Evolutionary conservation across 2,329 filamentous ascomycete genomes (phyloP).

Genomic region (Chaetomiaceae sp.): DNA sequence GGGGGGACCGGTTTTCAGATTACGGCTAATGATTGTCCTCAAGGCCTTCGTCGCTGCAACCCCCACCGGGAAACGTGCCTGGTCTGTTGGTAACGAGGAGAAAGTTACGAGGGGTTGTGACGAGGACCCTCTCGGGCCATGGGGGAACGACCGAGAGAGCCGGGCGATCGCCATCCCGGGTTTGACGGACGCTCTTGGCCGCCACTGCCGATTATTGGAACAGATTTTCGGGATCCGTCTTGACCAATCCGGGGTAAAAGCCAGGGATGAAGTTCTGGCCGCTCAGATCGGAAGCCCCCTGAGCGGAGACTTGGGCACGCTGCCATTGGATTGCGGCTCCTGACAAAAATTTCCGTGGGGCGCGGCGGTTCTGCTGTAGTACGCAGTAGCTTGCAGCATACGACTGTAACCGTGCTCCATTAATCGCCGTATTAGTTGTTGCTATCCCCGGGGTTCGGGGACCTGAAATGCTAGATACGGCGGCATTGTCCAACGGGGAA

Average conservation of each 20-base stretch:
- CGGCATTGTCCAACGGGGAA: conserved; percentile 1
- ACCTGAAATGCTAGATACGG: conserved; percentile 3
- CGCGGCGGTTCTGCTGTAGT: no score
- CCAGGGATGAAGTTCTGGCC: conserved; percentile 2
- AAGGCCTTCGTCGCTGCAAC: no score
- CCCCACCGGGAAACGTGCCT: conserved; percentile 8
- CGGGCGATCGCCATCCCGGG: conserved; percentile 9
- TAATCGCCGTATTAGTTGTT: conserved; percentile 3
- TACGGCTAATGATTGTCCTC: no score
- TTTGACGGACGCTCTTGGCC: not conserved
- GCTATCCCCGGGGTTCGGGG: not conserved
- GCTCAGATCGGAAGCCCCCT: not conserved
- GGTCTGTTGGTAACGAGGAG: conserved; percentile 1
- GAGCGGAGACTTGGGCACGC: not conserved
- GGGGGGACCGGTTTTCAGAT: no score
- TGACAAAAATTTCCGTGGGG: not conserved
- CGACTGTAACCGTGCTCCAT: conserved; percentile 3
- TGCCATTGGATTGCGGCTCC: conserved; percentile 12
- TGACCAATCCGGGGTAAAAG: conserved; percentile 12
- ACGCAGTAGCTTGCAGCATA: not conserved
- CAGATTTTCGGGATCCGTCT: conserved; percentile 1
- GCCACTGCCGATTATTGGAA: conserved; percentile 8
- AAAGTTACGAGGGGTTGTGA: no score
- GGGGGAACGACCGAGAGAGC: not conserved
- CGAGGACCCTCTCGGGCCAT: not conserved